Base-by-base conservation (phyloP, 495 filamentous ascomycete species). In the Penicillium soppii region DNA sequence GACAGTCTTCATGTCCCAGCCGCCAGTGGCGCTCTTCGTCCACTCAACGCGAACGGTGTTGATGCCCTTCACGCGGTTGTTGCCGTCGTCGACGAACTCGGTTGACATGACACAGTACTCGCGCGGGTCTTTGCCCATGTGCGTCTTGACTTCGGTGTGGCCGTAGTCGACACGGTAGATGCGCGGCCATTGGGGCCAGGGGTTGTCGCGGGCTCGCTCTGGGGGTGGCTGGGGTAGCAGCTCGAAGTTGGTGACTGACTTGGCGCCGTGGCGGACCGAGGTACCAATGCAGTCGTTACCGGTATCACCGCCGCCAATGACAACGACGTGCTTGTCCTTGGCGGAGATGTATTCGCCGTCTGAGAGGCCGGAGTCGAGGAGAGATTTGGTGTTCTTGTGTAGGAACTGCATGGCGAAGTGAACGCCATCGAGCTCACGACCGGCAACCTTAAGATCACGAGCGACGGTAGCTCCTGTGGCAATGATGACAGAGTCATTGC, bases 211-310 rank as follows among this genome's bases (percentile, higher is more conserved):
- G 51, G 90, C 92, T 68, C 94, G 91, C 80, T 96, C 88, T 57
- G 89, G 83, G 8, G 92, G 92, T 58, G 95, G 94, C 68, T 97
- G 91, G 21, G 94, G 94, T 33, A 99, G 83, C 21, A 99, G 79
- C 77, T 99, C 94, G 60, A 99, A 97, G 82, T 99, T 99, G 69
- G 86, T 87, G 50, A 99, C 90, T 2, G 89, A 95, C 71, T 94
- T 96, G 57, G 94, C 94, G 47, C 94, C 94, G 67, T 99, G 94
- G 43, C 94, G 95, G 56, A 99, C 90, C 5, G 95, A 95, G 35
- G 94, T 99, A 69, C 95, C 94, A 67, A 99, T 97, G 73, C 94
- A 99, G 72, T 99, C 94, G 67, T 99, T 99, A 61, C 94, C 94
- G 37, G 94, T 99, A 68, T 99, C 94, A 79, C 94, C 94, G 72